Base-by-base conservation (phyloP, 257 asterid species). In the Solanum clarkiae region DNA sequence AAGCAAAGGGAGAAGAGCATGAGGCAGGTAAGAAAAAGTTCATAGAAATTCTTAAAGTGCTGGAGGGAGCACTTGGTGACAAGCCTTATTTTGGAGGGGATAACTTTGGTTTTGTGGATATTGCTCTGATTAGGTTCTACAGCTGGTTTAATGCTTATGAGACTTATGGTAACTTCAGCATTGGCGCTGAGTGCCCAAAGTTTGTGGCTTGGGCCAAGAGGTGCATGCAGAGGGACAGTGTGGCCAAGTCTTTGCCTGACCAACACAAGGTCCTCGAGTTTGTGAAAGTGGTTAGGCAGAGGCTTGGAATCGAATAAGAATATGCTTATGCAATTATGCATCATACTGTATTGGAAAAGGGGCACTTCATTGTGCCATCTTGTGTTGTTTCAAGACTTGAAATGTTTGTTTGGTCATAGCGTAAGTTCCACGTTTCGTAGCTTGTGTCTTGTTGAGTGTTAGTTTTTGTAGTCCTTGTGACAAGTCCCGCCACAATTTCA, bases 131-230 rank as follows among this genome's bases (percentile, higher is more conserved):
- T 66, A 62, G 87, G 1, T 84, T 13, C 77, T 87, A 81, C 66
- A 14, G 40, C 4, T 87, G 89, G 89, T 87, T 87, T 42, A 6
- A 60, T 87, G 66, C 86, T 14, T 84, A 45, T 29, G 87, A 87
- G 86, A 84, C 74, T 13, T 87, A 45, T 42, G 89, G 85, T 56
- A 82, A 88, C 59, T 89, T 91, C 20, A 89, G 80, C 56, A 70
- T 83, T 0, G 93, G 85, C 51, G 80, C 87, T n/a, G 90, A 90
- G 77, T 83, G 86, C 8, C 93, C 92, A 2, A 89, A 87, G 80
- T n/a, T 91, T 80, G 80, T 83, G 3, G 82, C 17, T 13, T 91
- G 93, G 94, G 89, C 72, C 12, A 89, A 87, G 80, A 92, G 89
- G 69, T 92, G 92, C 84, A 70, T 86, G 88, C 55, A 84, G 32